These are phyloP conservation scores for Colletotrichum camelliae DNA, from an alignment of 2,329 filamentous ascomycete genomes.

Conservation along the genomic window DNA sequence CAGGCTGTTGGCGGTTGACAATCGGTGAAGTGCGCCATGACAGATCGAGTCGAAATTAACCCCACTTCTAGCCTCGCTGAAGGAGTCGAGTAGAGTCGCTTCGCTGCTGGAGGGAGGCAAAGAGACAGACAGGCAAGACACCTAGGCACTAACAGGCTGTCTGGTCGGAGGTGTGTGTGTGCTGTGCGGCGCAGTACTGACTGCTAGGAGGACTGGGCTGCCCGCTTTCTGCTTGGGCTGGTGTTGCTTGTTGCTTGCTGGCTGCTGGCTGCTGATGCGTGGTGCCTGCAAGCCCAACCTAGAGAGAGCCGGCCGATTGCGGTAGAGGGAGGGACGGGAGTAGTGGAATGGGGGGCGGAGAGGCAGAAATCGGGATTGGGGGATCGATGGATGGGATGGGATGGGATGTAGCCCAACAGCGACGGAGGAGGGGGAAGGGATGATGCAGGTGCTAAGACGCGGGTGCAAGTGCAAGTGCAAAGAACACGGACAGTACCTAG, in stretches of 20 bases:
- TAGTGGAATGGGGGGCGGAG: conserved; percentile 1
- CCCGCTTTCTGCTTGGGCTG: background rate
- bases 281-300: background rate
- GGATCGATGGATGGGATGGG: background rate
- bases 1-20: conserved; percentile 20
- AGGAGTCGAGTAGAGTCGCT: conserved; percentile 3
- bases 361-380: background rate
- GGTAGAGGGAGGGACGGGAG: conserved; percentile 6
- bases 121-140: background rate
- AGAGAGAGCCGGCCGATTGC: background rate
- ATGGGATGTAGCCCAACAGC: background rate
- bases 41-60: conserved; percentile 25
- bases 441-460: background rate
- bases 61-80: conserved; percentile 28
- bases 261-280: background rate
- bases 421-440: background rate
- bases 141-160: background rate
- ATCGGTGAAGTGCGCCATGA: conserved; percentile 17
- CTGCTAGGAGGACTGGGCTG: background rate
- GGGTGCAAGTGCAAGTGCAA: background rate
- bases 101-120: background rate
- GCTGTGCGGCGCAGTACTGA: background rate
- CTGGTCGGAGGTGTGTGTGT: background rate
- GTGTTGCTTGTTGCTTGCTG: background rate
- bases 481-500: background rate